These are phyloP conservation scores for Magnusiomyces sp. DNA, from an alignment of 1,139 yeast species.

Conservation along the genomic window DNA sequence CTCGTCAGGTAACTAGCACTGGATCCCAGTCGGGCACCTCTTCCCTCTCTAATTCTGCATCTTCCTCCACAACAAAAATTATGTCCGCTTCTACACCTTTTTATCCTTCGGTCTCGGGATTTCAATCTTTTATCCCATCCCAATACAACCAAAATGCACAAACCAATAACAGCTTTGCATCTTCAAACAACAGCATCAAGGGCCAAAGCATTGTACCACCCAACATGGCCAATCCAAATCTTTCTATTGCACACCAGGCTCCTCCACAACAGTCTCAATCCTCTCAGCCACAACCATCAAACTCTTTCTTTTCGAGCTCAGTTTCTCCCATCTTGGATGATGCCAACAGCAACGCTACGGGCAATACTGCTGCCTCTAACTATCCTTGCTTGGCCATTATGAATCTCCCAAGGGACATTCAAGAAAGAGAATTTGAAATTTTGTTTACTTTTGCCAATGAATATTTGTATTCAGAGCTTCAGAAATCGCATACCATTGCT, in stretches of 20 bases:
- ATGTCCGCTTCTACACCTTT: conserved; percentile 13
- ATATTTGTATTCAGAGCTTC: conserved; percentile 55
- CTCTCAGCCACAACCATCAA: background rate
- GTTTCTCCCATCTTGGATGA: conserved; percentile 7
- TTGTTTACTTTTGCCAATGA: conserved; percentile 77
- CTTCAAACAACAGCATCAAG: background rate
- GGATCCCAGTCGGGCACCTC: background rate
- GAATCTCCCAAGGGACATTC: conserved; percentile 65
- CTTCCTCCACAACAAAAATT: background rate
- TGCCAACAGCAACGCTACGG: too few species aligned
- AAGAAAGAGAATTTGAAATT: conserved; percentile 66
- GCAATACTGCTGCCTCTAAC: conserved; percentile 4
- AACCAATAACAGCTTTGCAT: background rate
- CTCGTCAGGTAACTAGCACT: too few species aligned
- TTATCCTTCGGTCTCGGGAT: conserved; percentile 8
- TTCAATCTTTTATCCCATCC: conserved; percentile 9
- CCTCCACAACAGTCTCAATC: too few species aligned
- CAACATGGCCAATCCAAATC: background rate
- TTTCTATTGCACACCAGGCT: background rate
- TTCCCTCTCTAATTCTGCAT: background rate
- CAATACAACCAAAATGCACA: conserved; percentile 6
- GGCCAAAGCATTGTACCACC: background rate
- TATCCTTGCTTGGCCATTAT: conserved; percentile 34
- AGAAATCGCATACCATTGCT: conserved; percentile 26
- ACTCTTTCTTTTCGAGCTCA: conserved; percentile 6